Conservation (phyloP, 2,329 filamentous ascomycete species). For the Cryphonectria radicalis region DNA sequence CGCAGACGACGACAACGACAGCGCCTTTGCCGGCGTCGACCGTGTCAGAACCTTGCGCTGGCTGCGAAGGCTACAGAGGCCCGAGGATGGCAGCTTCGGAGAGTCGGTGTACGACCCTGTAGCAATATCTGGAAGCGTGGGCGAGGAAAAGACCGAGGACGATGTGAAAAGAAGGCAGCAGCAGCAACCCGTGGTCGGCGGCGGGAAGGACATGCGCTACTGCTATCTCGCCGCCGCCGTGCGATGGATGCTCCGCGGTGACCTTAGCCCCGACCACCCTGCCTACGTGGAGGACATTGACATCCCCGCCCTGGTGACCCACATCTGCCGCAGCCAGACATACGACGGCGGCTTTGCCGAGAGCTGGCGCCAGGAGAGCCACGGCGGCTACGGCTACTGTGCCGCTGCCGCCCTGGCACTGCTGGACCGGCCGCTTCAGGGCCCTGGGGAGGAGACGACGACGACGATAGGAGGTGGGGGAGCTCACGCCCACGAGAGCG, state of each 20-base stretch:
- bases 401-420: conserved; percentile 78
- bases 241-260: conserved; percentile 78
- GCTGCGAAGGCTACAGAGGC: conserved; percentile 75
- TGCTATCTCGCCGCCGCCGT: conserved; percentile 84
- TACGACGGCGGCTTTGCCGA: conserved; percentile 88
- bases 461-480: no score
- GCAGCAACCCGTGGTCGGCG: conserved; percentile 62
- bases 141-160: not conserved
- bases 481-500: conserved; percentile 22
- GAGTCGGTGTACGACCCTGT: conserved; percentile 67
- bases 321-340: conserved; percentile 68
- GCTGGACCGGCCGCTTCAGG: conserved; percentile 63
- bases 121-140: conserved; percentile 41
- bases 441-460: conserved; percentile 23
- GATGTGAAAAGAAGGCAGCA: not conserved
- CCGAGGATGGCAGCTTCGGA: conserved; percentile 83
- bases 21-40: conserved; percentile 66
- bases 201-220: conserved; percentile 83
- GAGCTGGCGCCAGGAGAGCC: conserved; percentile 77
- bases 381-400: conserved; percentile 91
- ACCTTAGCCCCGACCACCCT: conserved; percentile 52
- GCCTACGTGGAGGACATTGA: conserved; percentile 73
- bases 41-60: conserved; percentile 71
- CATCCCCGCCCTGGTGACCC: conserved; percentile 68
- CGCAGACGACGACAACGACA: conserved; percentile 44